phyloP scores from a whole-genome alignment of 176 grass and related monocot genomes.

The Avena eriantha region DNA sequence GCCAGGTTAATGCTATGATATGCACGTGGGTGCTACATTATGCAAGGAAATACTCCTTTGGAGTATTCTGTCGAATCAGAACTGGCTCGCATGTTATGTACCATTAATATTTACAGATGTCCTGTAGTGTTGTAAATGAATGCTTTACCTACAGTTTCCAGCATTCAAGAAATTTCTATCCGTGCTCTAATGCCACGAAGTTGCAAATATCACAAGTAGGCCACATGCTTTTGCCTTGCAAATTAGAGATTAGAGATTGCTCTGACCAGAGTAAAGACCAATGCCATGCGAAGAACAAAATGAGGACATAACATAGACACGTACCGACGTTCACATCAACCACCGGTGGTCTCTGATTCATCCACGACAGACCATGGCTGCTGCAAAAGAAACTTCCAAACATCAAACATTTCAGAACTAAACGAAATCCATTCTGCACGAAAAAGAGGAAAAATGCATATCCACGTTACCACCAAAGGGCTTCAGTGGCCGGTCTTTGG shows the following conservation, averaged over 20 bases:
- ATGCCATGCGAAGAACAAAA: constrained; percentile 5
- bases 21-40: neutral
- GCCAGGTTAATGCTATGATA: neutral
- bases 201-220: too few species aligned
- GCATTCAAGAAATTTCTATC: too few species aligned
- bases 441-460: neutral
- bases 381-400: constrained; percentile 49
- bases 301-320: constrained; percentile 29
- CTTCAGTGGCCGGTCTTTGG: constrained; percentile 63
- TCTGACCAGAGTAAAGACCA: neutral
- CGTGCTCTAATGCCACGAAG: too few species aligned
- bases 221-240: too few species aligned
- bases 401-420: constrained; percentile 15
- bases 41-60: too few species aligned
- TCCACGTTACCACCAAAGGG: constrained; percentile 71
- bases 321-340: constrained; percentile 93
- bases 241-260: neutral
- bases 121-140: too few species aligned
- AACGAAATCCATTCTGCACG: neutral
- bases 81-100: too few species aligned
- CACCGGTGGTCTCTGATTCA: constrained; percentile 68
- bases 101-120: too few species aligned
- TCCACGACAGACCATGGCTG: constrained; percentile 76
- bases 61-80: too few species aligned
- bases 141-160: too few species aligned